Conservation (phyloP, 176 grass and related monocot species). For the Triticum dicoccoides region DNA sequence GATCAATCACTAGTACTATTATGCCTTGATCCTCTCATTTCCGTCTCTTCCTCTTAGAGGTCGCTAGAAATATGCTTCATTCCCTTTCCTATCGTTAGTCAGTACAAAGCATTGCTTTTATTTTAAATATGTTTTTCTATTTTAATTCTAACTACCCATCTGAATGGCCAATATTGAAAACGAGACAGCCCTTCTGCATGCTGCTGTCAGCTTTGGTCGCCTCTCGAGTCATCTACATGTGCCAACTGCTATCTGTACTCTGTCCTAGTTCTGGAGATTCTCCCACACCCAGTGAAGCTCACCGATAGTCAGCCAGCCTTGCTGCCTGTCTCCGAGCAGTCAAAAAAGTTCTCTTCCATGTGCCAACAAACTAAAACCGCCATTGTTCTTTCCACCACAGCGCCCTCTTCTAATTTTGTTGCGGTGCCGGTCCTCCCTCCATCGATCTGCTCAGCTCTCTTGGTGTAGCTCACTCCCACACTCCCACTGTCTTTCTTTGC, state of each 20-base stretch:
- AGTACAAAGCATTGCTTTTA: too few species aligned
- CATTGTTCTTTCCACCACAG: not conserved
- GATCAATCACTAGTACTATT: too few species aligned
- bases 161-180: too few species aligned
- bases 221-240: not conserved
- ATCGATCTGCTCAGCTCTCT: not conserved
- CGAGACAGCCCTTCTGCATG: too few species aligned
- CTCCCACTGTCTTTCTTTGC: not conserved
- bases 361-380: not conserved
- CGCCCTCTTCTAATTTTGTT: not conserved
- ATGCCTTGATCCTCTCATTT: too few species aligned
- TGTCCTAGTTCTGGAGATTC: not conserved
- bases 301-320: not conserved
- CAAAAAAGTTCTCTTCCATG: not conserved
- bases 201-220: not conserved
- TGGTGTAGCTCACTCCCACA: not conserved
- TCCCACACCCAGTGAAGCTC: not conserved
- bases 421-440: not conserved
- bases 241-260: not conserved
- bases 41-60: too few species aligned
- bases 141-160: too few species aligned
- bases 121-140: too few species aligned
- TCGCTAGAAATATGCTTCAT: too few species aligned
- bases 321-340: not conserved
- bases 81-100: too few species aligned